A percentile compares a stretch with the other conserved stretches of the same genome.
These are phyloP conservation scores for Geranomyces variabilis DNA, from an alignment of 192 early-diverging fungal species.

Conservation along the genomic window DNA sequence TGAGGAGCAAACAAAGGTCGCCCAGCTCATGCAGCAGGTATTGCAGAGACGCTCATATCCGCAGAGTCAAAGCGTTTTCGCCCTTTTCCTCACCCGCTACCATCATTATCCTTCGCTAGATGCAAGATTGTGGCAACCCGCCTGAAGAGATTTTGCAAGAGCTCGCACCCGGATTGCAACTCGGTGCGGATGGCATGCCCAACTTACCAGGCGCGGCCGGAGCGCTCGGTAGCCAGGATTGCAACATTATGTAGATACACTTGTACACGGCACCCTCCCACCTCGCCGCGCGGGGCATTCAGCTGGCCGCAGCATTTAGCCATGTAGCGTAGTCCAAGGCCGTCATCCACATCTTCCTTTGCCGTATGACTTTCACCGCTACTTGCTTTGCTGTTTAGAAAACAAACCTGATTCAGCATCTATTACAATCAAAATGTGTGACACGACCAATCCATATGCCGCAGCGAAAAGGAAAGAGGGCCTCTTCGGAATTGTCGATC, in stretches of 20 bases:
- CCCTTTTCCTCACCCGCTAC: not conserved
- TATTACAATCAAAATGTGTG: too few species aligned
- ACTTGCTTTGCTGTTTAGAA: too few species aligned
- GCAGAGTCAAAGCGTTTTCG: not conserved
- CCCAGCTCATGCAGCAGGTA: constrained; percentile 94
- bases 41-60: not conserved
- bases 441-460: too few species aligned
- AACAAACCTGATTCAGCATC: too few species aligned
- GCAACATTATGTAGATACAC: constrained; percentile 41
- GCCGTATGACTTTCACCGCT: too few species aligned
- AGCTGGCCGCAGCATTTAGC: too few species aligned
- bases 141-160: constrained; percentile 88
- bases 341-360: too few species aligned
- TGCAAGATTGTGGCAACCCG: constrained; percentile 97
- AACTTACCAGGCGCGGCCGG: constrained; percentile 54
- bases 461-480: too few species aligned
- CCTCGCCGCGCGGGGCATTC: not conserved
- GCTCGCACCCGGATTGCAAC: constrained; percentile 87
- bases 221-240: constrained; percentile 27
- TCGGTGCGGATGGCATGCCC: constrained; percentile 75
- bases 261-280: not conserved
- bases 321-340: too few species aligned
- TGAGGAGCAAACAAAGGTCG: constrained; percentile 72
- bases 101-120: constrained; percentile 51
- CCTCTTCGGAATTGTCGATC: too few species aligned